Percentiles rank a stretch among this genome's conserved stretches.
Evolutionary conservation across 169 alveolate genomes (phyloP).

Genomic region (Plasmodium inui): DNA sequence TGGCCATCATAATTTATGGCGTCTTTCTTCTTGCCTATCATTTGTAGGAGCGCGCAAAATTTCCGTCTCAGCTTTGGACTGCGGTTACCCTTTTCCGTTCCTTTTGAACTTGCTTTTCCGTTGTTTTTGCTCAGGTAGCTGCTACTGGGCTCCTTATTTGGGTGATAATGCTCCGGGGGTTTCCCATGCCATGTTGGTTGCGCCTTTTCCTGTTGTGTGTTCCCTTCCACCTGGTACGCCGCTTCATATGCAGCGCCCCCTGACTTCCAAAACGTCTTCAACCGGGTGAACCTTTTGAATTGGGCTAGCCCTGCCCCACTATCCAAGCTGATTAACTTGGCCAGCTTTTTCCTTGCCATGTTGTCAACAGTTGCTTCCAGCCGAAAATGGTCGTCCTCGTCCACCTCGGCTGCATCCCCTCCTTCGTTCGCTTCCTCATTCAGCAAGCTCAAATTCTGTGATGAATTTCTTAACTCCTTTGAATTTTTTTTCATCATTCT

Average conservation of each 20-base stretch:
- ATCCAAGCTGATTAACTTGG: not conserved
- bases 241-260: not conserved
- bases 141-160: not conserved
- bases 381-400: not conserved
- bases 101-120: not conserved
- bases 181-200: not conserved
- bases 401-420: not conserved
- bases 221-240: not conserved
- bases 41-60: not conserved
- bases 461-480: not conserved
- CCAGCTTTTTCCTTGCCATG: not conserved
- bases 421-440: not conserved
- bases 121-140: constrained; percentile 13
- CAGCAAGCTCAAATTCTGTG: not conserved
- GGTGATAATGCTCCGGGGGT: not conserved
- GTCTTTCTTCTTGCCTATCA: not conserved
- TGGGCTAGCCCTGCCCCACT: not conserved
- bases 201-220: not conserved
- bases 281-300: not conserved
- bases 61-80: not conserved
- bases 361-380: not conserved
- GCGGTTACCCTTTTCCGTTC: not conserved
- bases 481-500: not conserved
- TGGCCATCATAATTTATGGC: not conserved
- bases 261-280: not conserved